Evolutionary conservation across 1,284 basidiomycete genomes (phyloP), one percentile per base, ranked within the genome.

Genomic region (Ceratobasidium theobromae): DNA sequence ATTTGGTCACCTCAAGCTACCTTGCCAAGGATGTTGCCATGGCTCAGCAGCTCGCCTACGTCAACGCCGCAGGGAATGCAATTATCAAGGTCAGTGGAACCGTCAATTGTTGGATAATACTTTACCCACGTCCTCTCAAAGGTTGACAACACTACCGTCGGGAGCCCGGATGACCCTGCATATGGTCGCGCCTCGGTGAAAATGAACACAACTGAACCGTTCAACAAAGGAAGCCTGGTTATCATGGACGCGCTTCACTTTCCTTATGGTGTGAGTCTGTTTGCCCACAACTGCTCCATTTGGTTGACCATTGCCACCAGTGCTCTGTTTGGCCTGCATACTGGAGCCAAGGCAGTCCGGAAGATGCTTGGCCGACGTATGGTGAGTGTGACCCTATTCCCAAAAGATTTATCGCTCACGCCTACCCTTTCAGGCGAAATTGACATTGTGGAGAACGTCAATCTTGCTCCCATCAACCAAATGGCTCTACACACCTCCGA

Each of bases 401-500:
- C 18, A 21, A 21, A 45, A n/a, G n/a, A n/a, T n/a, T n/a, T 45
- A 6, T 21, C 43, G 18, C 5, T 21, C 12, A 11, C 8, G 6
- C 43, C 6, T 45, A 6, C 9, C 18, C 3, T 16, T n/a, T 6
- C 18, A 64, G 58, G 58, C 16, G 72, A 73, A 45, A 72, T 73
- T 51, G 72, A 73, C 48, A 58, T 73, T 38, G 45, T 69, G 54
- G 72, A 73, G 54, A 70, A 70, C 32, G 71, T 73, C 23, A 71
- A 71, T 38, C 27, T 55, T 0, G 67, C 68, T 25, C 65, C 70
- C 1, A 54, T 58, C 30, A 71, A 72, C 28, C 71, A 69, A 33
- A 66, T 67, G 46, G 65, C 70, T 0, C 64, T 73, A 9, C 72
- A 73, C 58, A 71, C 72, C 8, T 21, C 62, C 32, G 25, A 64